Conservation (phyloP, 768 basidiomycete species). For the Leccinum rimulosum region DNA sequence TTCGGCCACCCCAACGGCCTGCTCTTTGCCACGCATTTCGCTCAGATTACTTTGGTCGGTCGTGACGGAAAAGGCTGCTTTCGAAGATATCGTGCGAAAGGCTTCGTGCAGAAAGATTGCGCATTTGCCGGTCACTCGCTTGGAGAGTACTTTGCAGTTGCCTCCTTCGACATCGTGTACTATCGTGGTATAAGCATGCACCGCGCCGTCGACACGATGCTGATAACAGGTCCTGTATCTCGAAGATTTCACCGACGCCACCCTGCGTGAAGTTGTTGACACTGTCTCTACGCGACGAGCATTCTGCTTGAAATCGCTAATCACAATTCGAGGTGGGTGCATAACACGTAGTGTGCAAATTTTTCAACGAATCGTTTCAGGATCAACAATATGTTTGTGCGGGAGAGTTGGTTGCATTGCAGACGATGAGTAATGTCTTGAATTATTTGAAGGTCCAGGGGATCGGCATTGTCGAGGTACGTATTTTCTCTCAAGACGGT, state of each 20-base stretch:
- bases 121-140: no score
- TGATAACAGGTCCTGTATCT: conserved; percentile 42
- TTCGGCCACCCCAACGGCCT: conserved; percentile 95
- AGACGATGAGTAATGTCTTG: conserved; percentile 92
- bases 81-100: conserved; percentile 97
- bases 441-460: conserved; percentile 97
- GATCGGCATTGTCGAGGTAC: conserved; percentile 87
- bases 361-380: conserved; percentile 37
- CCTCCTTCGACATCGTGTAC: no score
- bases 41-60: conserved; percentile 90
- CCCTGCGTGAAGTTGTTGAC: conserved; percentile 96
- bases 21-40: conserved; percentile 97
- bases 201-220: no score
- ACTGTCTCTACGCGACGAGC: conserved; percentile 74
- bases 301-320: conserved; percentile 97
- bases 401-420: conserved; percentile 89
- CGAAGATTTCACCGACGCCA: conserved; percentile 90
- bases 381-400: conserved; percentile 99
- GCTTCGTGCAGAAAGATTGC: conserved; percentile 88
- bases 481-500: not conserved
- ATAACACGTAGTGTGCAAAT: not conserved
- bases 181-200: no score
- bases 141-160: no score
- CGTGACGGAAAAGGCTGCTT: conserved; percentile 96
- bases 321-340: conserved; percentile 80